Base-by-base conservation (phyloP, 371 early-diverging fungal genomes). In the Lichtheimia ramosa region DNA sequence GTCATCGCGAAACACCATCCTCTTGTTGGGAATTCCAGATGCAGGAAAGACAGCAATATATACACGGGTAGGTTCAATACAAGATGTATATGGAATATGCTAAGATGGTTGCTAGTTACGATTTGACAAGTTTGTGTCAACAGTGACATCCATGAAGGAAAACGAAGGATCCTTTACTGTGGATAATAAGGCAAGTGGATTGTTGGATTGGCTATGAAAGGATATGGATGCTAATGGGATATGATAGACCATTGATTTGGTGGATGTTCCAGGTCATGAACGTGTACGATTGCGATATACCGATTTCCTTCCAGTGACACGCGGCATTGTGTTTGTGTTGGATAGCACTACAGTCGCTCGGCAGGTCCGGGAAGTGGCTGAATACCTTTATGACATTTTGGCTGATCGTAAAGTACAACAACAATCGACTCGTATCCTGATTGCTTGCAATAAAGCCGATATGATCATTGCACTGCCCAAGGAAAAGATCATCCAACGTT, bases 241-340 rank as follows among this genome's bases (percentile, higher is more conserved):
- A 28, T 34, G 10, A 54, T 25, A 81, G 61, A 69, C 79, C 8
- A 64, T 79, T 28, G 84, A 85, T 41, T 61, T 93, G n/a, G 87
- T 95, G 3, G 96, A 95, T 72, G 69, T 95, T 16, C 96, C 96
- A 10, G 96, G 96, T 10, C 94, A 94, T 66, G 90, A 90, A 62
- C 92, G 89, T 59, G 83, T 92, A 13, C 85, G 91, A 3, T 89
- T 85, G 68, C 84, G 88, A 61, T 87, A 84, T 52, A 61, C 79
- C 46, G 89, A 92, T 53, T 87, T 82, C 61, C 71, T 90, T 63
- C 83, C 88, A 3, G 80, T 85, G 4, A 83, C 93, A 15, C 84
- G 84, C 13, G 87, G 83, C 3, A 73, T 94, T 46, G 73, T 94
- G 16, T 93, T 92, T 78, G 82, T 94, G 5, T 71, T 96, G 1